Percentiles rank a stretch among this genome's conserved stretches.
Evolutionary conservation across 441 rosid species (phyloP).

Genomic region (Melastoma candidum): DNA sequence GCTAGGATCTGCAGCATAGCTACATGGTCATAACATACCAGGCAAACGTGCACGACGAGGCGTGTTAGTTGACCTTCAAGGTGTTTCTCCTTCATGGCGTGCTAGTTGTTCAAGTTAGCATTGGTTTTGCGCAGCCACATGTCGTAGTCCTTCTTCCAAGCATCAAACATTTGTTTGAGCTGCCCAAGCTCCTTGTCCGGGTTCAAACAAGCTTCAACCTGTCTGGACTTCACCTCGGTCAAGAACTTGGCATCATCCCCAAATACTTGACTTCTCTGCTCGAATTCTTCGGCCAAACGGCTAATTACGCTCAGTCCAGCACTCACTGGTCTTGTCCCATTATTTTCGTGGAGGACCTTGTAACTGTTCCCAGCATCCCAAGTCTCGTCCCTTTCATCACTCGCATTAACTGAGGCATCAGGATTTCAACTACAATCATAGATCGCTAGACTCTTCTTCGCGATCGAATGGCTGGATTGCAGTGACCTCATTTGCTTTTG

Average conservation of each 20-base stretch:
- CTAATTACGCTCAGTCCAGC: conserved; percentile 84
- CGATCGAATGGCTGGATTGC: conserved; percentile 93
- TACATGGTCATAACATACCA: no score
- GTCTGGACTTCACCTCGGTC: conserved; percentile 97
- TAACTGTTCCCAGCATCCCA: conserved; percentile 61
- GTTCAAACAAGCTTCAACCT: conserved; percentile 84
- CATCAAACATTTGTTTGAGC: conserved; percentile 93
- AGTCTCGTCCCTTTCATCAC: conserved; percentile 51
- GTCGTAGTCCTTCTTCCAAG: conserved; percentile 97
- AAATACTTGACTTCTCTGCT: conserved; percentile 95
- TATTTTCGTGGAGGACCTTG: conserved; percentile 47
- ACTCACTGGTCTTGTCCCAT: conserved; percentile 66
- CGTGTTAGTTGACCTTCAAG: conserved; percentile 37
- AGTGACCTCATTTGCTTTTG: conserved; percentile 98
- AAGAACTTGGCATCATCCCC: conserved; percentile 95
- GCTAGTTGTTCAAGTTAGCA: conserved; percentile 45
- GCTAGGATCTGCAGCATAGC: no score
- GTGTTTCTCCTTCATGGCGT: conserved; percentile 63
- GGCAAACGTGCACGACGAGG: not conserved
- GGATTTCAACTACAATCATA: conserved; percentile 85
- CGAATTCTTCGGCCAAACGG: conserved; percentile 88
- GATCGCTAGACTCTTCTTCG: conserved; percentile 87
- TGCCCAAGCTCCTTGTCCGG: conserved; percentile 84
- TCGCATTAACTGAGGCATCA: conserved; percentile 81
- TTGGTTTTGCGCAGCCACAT: conserved; percentile 76